These are phyloP conservation scores for Dissoconium aciculare DNA, from an alignment of 2,329 filamentous ascomycete species.

Conservation along the genomic window DNA sequence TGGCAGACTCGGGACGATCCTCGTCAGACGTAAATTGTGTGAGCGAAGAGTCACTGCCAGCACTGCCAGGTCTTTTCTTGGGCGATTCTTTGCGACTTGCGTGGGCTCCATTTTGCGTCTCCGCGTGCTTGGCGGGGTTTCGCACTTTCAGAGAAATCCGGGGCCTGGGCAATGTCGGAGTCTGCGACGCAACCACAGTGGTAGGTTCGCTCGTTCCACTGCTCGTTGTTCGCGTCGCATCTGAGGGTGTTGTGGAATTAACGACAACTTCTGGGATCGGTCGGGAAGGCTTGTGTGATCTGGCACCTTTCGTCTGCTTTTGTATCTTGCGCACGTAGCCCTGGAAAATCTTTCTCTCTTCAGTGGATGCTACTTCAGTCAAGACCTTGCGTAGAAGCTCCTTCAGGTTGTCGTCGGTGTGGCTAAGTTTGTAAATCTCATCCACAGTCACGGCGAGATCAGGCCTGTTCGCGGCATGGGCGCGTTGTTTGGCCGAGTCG, in stretches of 20 bases:
- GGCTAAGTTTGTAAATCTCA: slow-evolving; percentile 29
- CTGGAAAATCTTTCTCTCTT: slow-evolving; percentile 29
- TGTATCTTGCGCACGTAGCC: slow-evolving; percentile 30
- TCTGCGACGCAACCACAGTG: too few species aligned
- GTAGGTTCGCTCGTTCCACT: too few species aligned
- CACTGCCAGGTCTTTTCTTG: slow-evolving; percentile 14
- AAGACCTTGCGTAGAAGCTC: slow-evolving; percentile 31
- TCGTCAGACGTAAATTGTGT: slow-evolving; percentile 24
- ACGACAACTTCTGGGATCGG: too few species aligned
- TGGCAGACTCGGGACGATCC: slow-evolving; percentile 3
- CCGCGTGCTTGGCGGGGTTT: slow-evolving; percentile 13
- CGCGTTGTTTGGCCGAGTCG: slow-evolving; percentile 29
- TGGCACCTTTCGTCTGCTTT: slow-evolving; percentile 25
- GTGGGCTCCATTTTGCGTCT: too few species aligned
- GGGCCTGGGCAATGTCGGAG: too few species aligned
- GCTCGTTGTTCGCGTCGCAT: too few species aligned
- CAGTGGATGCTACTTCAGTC: slow-evolving; percentile 24
- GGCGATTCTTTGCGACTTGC: too few species aligned
- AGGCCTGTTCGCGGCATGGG: slow-evolving; percentile 24
- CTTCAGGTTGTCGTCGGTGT: slow-evolving; percentile 23
- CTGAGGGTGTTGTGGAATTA: too few species aligned
- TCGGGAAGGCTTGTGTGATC: too few species aligned
- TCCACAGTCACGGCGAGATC: slow-evolving; percentile 28
- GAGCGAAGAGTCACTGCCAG: slow-evolving; percentile 20
- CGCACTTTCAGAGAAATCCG: slow-evolving; percentile 21